Evolutionary conservation across 441 rosid genomes (phyloP).

Genomic region (Monsonia emarginata): DNA sequence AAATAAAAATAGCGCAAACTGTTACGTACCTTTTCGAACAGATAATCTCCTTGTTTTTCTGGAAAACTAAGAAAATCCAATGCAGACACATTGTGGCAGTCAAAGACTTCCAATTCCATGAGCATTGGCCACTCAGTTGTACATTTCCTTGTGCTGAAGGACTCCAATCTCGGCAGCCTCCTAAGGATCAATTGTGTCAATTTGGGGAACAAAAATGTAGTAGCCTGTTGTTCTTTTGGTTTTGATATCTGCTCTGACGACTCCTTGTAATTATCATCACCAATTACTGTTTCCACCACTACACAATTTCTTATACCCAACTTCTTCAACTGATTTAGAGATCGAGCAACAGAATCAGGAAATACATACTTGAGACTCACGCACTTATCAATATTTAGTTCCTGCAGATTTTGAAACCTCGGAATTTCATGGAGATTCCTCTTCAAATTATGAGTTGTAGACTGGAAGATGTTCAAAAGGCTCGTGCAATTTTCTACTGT

Average conservation of each 20-base stretch:
- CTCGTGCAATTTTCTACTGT: background rate
- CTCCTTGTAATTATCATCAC: background rate
- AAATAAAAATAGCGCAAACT: too few species aligned
- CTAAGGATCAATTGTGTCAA: background rate
- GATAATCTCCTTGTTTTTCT: too few species aligned
- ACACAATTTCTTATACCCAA: conserved; percentile 2
- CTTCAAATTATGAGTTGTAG: too few species aligned
- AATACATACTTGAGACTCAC: background rate
- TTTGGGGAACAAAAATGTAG: background rate
- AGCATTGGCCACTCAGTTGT: background rate
- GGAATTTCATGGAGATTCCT: background rate
- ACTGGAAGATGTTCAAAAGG: background rate
- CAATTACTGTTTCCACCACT: background rate
- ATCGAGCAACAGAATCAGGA: background rate
- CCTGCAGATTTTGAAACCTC: background rate
- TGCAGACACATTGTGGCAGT: background rate
- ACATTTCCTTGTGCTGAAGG: background rate
- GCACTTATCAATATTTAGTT: background rate
- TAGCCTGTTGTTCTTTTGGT: background rate
- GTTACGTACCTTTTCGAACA: background rate
- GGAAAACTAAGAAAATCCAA: background rate
- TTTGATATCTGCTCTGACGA: too few species aligned
- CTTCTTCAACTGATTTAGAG: conserved; percentile 11
- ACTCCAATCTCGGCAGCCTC: background rate
- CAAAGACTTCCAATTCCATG: background rate